A percentile compares a stretch with the other conserved stretches of the same genome.
These are phyloP conservation scores for Backusella morwellensis DNA, from an alignment of 192 early-diverging fungal species.

Conservation along the genomic window DNA sequence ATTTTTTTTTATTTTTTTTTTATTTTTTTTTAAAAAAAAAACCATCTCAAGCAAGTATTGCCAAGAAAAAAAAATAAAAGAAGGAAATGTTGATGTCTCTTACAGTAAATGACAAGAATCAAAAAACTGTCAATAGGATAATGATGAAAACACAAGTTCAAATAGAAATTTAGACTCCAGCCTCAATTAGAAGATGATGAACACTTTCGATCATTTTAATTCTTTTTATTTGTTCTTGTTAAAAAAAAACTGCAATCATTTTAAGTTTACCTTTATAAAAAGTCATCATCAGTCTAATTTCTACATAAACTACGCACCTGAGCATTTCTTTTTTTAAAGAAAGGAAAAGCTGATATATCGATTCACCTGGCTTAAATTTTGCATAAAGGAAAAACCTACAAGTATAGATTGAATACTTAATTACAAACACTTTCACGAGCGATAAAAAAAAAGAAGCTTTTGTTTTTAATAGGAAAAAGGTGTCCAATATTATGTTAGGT, in stretches of 20 bases:
- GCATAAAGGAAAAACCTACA: not conserved
- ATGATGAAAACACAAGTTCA: not conserved
- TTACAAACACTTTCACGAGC: not conserved
- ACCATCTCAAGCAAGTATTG: not conserved
- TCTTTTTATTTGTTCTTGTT: not conserved
- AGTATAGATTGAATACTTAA: not conserved
- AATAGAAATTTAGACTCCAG: not conserved
- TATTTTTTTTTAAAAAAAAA: not conserved
- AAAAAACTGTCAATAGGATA: not conserved
- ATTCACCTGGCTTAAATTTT: not conserved
- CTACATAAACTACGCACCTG: not conserved
- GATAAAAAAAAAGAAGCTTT: not conserved
- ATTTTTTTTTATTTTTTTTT: too few relatives aligned
- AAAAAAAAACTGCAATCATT: not conserved
- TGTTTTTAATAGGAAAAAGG: not conserved
- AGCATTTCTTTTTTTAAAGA: not conserved
- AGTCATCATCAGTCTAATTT: conserved; percentile 6
- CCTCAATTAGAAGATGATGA: not conserved
- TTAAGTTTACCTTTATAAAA: not conserved
- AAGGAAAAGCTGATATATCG: not conserved
- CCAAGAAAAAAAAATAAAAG: not conserved
- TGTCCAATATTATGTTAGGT: not conserved
- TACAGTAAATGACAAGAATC: not conserved
- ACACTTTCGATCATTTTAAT: not conserved
- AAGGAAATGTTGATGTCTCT: not conserved